Evolutionary conservation across 2,329 filamentous ascomycete species (phyloP).

Genomic region (Xylaria sp.): DNA sequence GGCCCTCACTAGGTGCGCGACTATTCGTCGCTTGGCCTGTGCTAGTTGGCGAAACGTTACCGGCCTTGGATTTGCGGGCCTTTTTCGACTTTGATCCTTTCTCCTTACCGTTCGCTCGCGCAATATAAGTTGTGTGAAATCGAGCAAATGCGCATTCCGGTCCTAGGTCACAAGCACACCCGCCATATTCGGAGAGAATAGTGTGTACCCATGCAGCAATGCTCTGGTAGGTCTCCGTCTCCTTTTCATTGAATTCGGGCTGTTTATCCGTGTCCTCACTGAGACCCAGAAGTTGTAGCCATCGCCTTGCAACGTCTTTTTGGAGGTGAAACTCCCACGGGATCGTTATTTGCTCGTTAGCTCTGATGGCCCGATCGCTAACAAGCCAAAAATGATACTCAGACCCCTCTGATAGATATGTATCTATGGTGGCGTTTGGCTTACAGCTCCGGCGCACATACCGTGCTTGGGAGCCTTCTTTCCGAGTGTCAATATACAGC

Average conservation of each 20-base stretch:
- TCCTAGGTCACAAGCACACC: conserved; percentile 78
- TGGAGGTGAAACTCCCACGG: conserved; percentile 75
- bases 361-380: conserved; percentile 78
- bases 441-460: conserved; percentile 93
- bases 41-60: conserved; percentile 70
- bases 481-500: conserved; percentile 87
- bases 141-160: conserved; percentile 71
- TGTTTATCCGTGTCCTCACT: conserved; percentile 65
- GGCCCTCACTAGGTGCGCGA: conserved; percentile 71
- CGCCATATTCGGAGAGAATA: conserved; percentile 81
- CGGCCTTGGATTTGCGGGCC: conserved; percentile 64
- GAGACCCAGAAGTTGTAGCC: conserved; percentile 69
- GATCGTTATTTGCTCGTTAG: conserved; percentile 71
- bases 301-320: conserved; percentile 64
- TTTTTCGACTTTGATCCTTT: conserved; percentile 59
- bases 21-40: conserved; percentile 72
- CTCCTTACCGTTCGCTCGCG: conserved; percentile 56
- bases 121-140: conserved; percentile 69
- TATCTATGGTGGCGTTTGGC: conserved; percentile 89
- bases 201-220: conserved; percentile 74
- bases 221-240: conserved; percentile 66
- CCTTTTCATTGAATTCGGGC: conserved; percentile 66
- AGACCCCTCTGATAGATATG: conserved; percentile 79
- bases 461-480: conserved; percentile 85
- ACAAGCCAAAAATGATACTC: conserved; percentile 95